A percentile compares a stretch with the other conserved stretches of the same genome.
Conservation (phyloP, 129 eudicot genomes). For the Arctium minus region DNA sequence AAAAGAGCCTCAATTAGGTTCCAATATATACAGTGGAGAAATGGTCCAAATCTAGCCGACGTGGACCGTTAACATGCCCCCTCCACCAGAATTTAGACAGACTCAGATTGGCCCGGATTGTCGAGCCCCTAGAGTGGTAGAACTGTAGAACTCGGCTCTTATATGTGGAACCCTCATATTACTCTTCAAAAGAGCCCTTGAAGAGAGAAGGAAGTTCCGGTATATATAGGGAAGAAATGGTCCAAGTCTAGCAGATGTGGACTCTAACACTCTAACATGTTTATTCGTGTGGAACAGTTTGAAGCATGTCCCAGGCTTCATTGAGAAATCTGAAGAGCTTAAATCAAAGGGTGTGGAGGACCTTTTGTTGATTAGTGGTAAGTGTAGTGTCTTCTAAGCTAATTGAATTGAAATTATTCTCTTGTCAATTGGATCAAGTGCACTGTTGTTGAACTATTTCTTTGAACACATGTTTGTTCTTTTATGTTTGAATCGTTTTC, state of each 20-base stretch:
- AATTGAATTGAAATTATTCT: neutral
- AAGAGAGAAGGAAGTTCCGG: neutral
- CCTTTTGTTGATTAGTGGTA: constrained; percentile 74
- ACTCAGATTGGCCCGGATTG: too few relatives aligned
- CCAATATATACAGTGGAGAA: too few relatives aligned
- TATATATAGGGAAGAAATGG: too few relatives aligned
- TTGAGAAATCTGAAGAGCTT: constrained; percentile 81
- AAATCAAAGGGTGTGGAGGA: constrained; percentile 84
- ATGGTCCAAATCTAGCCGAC: too few relatives aligned
- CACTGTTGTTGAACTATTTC: neutral
- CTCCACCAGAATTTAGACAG: too few relatives aligned
- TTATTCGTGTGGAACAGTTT: constrained; percentile 24
- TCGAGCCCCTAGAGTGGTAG: too few relatives aligned
- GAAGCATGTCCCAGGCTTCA: constrained; percentile 88
- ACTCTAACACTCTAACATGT: neutral
- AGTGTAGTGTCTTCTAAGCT: neutral
- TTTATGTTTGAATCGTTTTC: neutral
- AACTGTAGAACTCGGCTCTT: too few relatives aligned
- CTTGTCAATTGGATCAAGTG: neutral
- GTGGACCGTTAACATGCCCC: too few relatives aligned
- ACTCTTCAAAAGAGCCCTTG: too few relatives aligned
- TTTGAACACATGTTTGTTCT: neutral
- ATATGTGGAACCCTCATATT: too few relatives aligned
- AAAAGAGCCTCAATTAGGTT: too few relatives aligned
- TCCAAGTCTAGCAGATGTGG: too few relatives aligned